A percentile compares a stretch with the other conserved stretches of the same genome.
Evolutionary conservation across 106 monocot species (phyloP).

Genomic region (Amphibolis antarctica): DNA sequence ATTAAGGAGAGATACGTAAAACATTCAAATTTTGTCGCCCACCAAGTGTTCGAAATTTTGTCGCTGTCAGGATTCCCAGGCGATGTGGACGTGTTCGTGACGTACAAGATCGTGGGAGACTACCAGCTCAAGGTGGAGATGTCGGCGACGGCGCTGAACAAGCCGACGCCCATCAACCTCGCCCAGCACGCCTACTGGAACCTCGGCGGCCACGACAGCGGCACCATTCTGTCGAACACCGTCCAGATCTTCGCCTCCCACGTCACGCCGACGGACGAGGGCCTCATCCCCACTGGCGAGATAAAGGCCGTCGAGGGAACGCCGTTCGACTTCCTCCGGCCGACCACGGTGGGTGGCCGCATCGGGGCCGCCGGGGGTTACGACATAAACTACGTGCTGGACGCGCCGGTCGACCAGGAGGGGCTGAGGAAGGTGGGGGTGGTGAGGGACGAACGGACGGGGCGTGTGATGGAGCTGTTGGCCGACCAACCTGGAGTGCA

Average conservation of each 20-base stretch:
- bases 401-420: slow-evolving; percentile 6
- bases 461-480: slow-evolving; percentile 53
- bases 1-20: no score
- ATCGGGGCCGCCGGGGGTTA: slow-evolving; percentile 41
- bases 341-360: slow-evolving; percentile 25
- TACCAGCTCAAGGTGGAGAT: slow-evolving; percentile 42
- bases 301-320: slow-evolving; percentile 25
- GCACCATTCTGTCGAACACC: slow-evolving; percentile 33
- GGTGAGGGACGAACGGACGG: slow-evolving; percentile 29
- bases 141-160: slow-evolving; percentile 17
- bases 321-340: slow-evolving; percentile 37
- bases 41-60: no score
- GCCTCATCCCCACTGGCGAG: slow-evolving; percentile 43
- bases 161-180: slow-evolving; percentile 62
- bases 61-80: slow-evolving; percentile 98
- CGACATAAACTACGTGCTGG: slow-evolving; percentile 70
- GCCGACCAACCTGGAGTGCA: slow-evolving; percentile 69
- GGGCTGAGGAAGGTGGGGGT: slow-evolving; percentile 53
- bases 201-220: slow-evolving; percentile 47
- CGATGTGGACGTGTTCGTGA: slow-evolving; percentile 68
- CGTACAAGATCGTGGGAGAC: slow-evolving; percentile 56
- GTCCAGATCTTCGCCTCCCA: slow-evolving; percentile 53
- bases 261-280: slow-evolving; percentile 42
- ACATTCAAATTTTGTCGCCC: no score
- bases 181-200: slow-evolving; percentile 86